Evolutionary conservation across 805 yeast species (phyloP), one percentile per base, ranked within the genome.

Genomic region (Zygoascus ofunaensis): DNA sequence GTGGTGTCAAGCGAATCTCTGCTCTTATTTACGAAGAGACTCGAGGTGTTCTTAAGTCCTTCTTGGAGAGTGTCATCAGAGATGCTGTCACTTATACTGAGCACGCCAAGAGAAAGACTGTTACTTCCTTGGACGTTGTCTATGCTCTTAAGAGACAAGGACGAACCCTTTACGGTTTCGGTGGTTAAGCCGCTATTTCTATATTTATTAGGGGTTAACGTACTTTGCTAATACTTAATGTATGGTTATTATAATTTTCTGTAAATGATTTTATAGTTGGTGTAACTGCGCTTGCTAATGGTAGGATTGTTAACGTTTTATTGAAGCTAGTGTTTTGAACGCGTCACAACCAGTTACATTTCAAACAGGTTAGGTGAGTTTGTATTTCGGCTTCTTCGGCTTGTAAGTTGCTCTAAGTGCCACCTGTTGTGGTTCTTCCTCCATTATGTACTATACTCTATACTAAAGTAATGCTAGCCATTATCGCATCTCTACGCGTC

Each of bases 81-180:
- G 97, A 92, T 63, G 97, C 98, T 63, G 97, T 92, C 64, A 87
- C 97, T 63, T 90, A 90, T 79, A 92, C 98, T 58, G 97, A 92
- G 76, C 97, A 90, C 82, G 98, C 97, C 64, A 92, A 92, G 92
- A 87, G 98, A 82, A 90, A 90, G 87, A 92, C 98, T 56, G 97
- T 90, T 63, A 90, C 98, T 60, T 89, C 98, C 52, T 80, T 90
- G 66, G 98, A 90, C 69, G 97, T 90, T 60, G 97, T 90, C 64
- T 90, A 90, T 72, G 97, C 97, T 64, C 84, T 90, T 75, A 90
- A 90, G 92, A 87, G 97, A 82, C 97, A 92, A 79, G 98, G 98
- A 68, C 85, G 97, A 77, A 92, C 97, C 75, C 82, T 92, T 71
- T 90, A 90, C 71, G 97, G 97, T 89, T 92, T 90, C 84, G 97